Base-by-base conservation (phyloP, 495 filamentous ascomycete species). In the Parachaetomium inaequale region DNA sequence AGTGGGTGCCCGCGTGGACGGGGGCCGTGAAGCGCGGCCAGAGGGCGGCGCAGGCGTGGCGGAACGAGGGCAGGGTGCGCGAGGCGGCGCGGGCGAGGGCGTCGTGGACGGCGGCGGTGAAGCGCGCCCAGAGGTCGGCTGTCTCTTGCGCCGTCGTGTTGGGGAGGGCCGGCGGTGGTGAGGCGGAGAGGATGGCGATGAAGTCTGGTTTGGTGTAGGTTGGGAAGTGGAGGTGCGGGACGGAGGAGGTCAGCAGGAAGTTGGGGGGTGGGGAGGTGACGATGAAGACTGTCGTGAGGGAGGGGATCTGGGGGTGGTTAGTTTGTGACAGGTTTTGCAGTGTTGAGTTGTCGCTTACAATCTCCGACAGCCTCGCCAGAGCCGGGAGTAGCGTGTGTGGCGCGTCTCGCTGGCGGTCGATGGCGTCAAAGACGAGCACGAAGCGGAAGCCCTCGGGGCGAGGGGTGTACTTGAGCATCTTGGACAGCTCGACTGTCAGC, bases 341-440 rank as follows among this genome's bases (percentile, higher is more conserved):
- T 14, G 15, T 36, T 11, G 12, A 34, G 8, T 26, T 31, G n/a
- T 31, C 50, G 3, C 61, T 64, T 34, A 72, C 74, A 46, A 72
- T 73, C 55, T 77, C 75, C 19, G 71, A 70, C 21, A 73, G 57
- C 50, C 73, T 62, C 4, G 70, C 71, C 19, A 75, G 62, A 8
- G 89, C 91, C n/a, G 92, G 85, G n/a, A 96, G 74, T 1, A 97
- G 73, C 0, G 90, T 97, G 12, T 84, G 83, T 3, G 88, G 82
- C 10, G 88, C 84, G 61, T 98, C 95, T 66, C 90, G 78, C 75
- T 95, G 92, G 49, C 79, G 83, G 71, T 98, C 94, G 58, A 97
- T 90, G n/a, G 86, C 90, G 75, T 98, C 95, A 61, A 97, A 84
- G 31, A 95, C 91, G 38, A 96, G 73, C 28, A 93, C 86, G 71